Conservation (phyloP, 768 basidiomycete genomes). For the Rhizopogon vinicolor region DNA sequence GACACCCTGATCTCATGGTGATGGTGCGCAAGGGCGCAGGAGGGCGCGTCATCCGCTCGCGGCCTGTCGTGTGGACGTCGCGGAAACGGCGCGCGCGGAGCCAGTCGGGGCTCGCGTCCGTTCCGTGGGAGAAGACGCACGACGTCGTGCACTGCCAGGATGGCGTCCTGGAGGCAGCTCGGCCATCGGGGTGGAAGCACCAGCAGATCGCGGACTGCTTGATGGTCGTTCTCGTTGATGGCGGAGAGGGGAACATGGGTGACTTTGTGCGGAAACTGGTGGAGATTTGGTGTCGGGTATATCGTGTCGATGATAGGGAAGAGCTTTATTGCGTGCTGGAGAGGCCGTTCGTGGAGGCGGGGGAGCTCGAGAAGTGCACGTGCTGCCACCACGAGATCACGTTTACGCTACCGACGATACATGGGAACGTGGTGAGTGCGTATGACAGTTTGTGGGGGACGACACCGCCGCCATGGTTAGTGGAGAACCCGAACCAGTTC, state of each 20-base stretch:
- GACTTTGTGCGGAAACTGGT: conserved; percentile 26
- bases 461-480: conserved; percentile 8
- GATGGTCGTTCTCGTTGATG: conserved; percentile 25
- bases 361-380: conserved; percentile 20
- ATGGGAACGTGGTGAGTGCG: conserved; percentile 12
- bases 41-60: conserved; percentile 17
- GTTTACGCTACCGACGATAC: conserved; percentile 7
- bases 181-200: conserved; percentile 12
- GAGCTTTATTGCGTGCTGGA: conserved; percentile 18
- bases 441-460: conserved; percentile 25
- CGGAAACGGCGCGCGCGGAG: conserved; percentile 19
- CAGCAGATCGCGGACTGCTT: conserved; percentile 22
- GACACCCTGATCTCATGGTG: conserved; percentile 27
- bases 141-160: conserved; percentile 15
- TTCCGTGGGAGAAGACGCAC: conserved; percentile 19
- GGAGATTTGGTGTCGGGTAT: conserved; percentile 23
- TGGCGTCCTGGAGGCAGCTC: conserved; percentile 19
- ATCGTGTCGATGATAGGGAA: conserved; percentile 15
- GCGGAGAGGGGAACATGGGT: conserved; percentile 20
- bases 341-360: conserved; percentile 15
- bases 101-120: conserved; percentile 17
- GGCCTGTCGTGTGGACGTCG: conserved; percentile 19
- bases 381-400: conserved; percentile 6
- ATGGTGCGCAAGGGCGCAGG: conserved; percentile 25
- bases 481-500: conserved; percentile 3